Percentiles rank a stretch among this genome's conserved stretches.
Evolutionary conservation across 208 protist species (phyloP).

Genomic region (Crithidia bombi): DNA sequence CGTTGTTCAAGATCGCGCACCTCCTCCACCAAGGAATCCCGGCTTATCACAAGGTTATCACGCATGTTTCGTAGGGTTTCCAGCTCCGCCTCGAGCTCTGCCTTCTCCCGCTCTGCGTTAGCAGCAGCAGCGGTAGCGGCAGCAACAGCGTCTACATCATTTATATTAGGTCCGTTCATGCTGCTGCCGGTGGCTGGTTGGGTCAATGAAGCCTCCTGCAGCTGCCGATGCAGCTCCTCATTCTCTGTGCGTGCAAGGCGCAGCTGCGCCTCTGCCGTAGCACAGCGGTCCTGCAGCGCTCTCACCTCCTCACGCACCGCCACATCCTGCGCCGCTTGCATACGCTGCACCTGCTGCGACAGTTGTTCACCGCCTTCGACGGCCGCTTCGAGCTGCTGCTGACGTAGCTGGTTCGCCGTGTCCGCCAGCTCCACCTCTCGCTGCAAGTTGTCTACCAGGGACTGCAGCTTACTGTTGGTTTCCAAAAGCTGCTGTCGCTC

Average conservation of each 20-base stretch:
- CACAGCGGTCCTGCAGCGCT: slow-evolving; percentile 13
- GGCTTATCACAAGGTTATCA: background rate
- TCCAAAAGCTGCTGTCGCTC: slow-evolving; percentile 16
- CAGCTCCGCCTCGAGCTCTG: slow-evolving; percentile 16
- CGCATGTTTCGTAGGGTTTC: slow-evolving; percentile 14
- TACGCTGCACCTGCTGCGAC: slow-evolving; percentile 7
- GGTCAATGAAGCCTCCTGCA: background rate
- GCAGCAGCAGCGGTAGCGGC: no score
- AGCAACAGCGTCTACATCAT: background rate
- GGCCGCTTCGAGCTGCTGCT: slow-evolving; percentile 31
- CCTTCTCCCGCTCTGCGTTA: background rate
- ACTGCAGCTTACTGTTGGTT: slow-evolving; percentile 22
- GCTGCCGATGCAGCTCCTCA: background rate
- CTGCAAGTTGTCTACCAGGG: slow-evolving; percentile 23
- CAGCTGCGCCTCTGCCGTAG: slow-evolving; percentile 13
- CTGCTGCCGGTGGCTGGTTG: no score
- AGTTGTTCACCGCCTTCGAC: slow-evolving; percentile 7
- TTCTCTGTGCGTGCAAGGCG: background rate
- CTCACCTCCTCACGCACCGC: background rate
- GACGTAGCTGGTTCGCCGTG: slow-evolving; percentile 23
- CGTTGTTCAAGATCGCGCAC: slow-evolving; percentile 14
- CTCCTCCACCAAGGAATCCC: slow-evolving; percentile 16
- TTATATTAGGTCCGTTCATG: background rate
- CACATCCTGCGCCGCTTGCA: background rate
- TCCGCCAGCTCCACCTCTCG: slow-evolving; percentile 34